Base-by-base conservation (phyloP, 352 stramenopile species). In the Globisporangium emineosum region DNA sequence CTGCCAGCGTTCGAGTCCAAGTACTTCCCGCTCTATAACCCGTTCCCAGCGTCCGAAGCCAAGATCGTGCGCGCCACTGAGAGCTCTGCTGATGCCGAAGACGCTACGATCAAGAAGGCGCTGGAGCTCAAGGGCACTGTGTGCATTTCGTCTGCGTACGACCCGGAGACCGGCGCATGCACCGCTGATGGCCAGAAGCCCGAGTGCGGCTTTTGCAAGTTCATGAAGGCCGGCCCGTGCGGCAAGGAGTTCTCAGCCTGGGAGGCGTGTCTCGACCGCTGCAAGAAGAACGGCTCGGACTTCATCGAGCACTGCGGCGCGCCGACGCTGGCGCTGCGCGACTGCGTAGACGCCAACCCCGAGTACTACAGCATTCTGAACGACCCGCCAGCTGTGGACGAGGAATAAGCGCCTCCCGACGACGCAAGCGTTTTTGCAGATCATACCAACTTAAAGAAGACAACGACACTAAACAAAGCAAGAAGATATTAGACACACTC, bases 181-280 rank as follows among this genome's bases (percentile, higher is more conserved):
- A 42, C 68, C n/a, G 68, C 68, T 1, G 73, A 66, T n/a, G 32
- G 53, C 9, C 60, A 73, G 50, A 93, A 96, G 67, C 72, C 84
- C 35, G 88, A 96, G 73, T 96, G 88, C 62, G 87, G 86, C 60
- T 96, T 94, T 64, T 96, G 88, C 71, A 92, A 93, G 71, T 96
- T 96, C 69, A 96, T 96, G 86, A 94, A 95, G 73, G 86, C 84
- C 25, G 88, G 88, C 0, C 88, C 88, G 55, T 96, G 88, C 62
- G 87, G 85, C 51, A 69, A 69, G 32, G 71, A 91, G 68, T 96
- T 96, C 67, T 83, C 77, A 43, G 75, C 81, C 32, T 96, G 88
- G 88, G 86, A 96, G 67, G 72, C 79, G 37, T 96, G 88, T 71
- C 73, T 96, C 10, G 80, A 94, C 66, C 62, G 61, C 15, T 88